Percentiles rank a stretch among this genome's conserved stretches.
Conservation (phyloP, 2,329 filamentous ascomycete species). For the Aurifilum marmelostoma region DNA sequence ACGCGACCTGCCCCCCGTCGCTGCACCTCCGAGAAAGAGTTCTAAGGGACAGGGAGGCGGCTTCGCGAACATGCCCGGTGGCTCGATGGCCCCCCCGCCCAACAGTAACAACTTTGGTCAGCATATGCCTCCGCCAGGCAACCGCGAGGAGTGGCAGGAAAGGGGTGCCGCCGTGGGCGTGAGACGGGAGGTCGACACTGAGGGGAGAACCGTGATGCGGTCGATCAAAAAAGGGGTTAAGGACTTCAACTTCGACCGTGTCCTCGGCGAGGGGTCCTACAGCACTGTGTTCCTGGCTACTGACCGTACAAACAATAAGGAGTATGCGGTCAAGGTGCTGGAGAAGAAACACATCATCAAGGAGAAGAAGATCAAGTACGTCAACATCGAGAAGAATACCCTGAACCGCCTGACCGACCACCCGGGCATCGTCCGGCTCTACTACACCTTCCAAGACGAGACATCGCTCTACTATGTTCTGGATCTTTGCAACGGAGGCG, state of each 20-base stretch:
- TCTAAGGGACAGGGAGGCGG: slow-evolving; percentile 72
- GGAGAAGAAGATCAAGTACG: slow-evolving; percentile 99
- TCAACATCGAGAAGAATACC: slow-evolving; percentile 99
- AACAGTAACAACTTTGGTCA: slow-evolving; percentile 37
- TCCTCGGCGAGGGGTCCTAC: slow-evolving; percentile 95
- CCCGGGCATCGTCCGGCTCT: slow-evolving; percentile 92
- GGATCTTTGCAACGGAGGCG: slow-evolving; percentile 88
- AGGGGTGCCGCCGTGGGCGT: slow-evolving; percentile 85
- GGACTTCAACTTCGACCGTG: slow-evolving; percentile 91
- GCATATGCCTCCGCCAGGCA: slow-evolving; percentile 52
- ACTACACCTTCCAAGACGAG: slow-evolving; percentile 99
- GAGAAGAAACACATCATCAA: slow-evolving; percentile 99
- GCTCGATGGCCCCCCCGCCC: slow-evolving; percentile 44
- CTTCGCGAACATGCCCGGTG: slow-evolving; percentile 49
- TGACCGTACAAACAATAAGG: slow-evolving; percentile 85
- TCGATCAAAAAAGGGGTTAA: slow-evolving; percentile 96
- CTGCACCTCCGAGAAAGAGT: slow-evolving; percentile 72
- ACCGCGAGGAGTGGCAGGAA: slow-evolving; percentile 95
- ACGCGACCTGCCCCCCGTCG: slow-evolving; percentile 49
- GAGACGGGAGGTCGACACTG: slow-evolving; percentile 81
- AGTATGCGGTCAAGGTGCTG: slow-evolving; percentile 97
- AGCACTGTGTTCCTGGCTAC: slow-evolving; percentile 93
- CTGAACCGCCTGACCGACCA: slow-evolving; percentile 95
- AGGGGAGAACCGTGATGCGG: slow-evolving; percentile 78
- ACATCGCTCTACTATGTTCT: slow-evolving; percentile 95